Conservation (phyloP, 371 early-diverging fungal species). For the Lichtheimia hyalospora region DNA sequence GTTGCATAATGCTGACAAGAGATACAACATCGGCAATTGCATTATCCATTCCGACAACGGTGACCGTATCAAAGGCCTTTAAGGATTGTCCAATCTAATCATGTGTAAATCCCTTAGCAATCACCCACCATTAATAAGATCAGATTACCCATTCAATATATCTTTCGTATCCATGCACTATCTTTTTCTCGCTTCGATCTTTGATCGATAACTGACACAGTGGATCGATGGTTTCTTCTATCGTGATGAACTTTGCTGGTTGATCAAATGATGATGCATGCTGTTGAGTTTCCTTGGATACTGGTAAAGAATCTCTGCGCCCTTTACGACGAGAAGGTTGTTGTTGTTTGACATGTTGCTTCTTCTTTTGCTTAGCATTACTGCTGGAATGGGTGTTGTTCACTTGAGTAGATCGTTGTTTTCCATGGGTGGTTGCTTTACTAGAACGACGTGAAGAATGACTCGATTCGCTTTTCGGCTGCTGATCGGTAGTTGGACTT, state of each 20-base stretch:
- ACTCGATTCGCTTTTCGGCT: background rate
- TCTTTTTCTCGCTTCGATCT: conserved; percentile 2
- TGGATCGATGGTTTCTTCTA: conserved; percentile 41
- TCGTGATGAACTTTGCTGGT: conserved; percentile 32
- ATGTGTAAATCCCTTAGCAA: background rate
- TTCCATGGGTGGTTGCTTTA: background rate
- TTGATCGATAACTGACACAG: conserved; percentile 15
- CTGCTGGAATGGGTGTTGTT: background rate
- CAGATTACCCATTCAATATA: conserved; percentile 39
- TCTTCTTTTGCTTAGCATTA: background rate
- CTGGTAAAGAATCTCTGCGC: background rate
- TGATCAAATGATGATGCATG: conserved; percentile 1
- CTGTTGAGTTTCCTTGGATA: background rate
- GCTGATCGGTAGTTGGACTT: background rate
- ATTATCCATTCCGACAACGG: conserved; percentile 42
- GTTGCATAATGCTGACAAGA: conserved; percentile 33
- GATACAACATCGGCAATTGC: conserved; percentile 43
- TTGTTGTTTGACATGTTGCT: background rate
- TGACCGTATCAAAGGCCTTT: conserved; percentile 28
- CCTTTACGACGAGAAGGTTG: background rate
- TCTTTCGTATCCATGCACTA: conserved; percentile 41
- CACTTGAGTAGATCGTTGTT: background rate
- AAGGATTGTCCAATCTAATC: conserved; percentile 33
- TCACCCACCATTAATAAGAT: background rate
- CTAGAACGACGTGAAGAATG: conserved; percentile 3